These are phyloP conservation scores for Ustilago nuda DNA, from an alignment of 1,284 basidiomycete genomes.

Conservation along the genomic window DNA sequence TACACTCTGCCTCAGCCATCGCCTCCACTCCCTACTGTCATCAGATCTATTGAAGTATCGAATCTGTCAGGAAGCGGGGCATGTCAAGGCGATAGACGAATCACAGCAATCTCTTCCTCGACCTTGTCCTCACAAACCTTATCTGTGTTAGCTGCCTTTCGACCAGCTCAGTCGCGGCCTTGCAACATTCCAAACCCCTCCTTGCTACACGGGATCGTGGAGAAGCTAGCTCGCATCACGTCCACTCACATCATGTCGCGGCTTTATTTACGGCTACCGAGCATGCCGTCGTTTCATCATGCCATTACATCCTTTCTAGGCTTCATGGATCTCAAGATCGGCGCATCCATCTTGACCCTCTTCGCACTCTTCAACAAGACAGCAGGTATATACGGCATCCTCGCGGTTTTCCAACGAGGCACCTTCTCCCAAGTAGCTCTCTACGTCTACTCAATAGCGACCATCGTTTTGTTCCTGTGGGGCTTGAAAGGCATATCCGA, in stretches of 20 bases:
- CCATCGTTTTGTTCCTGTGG: constrained; percentile 85
- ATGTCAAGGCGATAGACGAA: background rate
- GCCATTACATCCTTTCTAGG: constrained; percentile 64
- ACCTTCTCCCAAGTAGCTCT: constrained; percentile 82
- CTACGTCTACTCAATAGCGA: constrained; percentile 90
- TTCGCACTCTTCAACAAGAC: constrained; percentile 89
- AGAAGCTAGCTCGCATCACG: background rate
- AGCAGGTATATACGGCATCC: constrained; percentile 93
- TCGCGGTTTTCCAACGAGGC: constrained; percentile 87
- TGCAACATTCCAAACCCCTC: background rate
- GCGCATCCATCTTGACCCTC: constrained; percentile 64
- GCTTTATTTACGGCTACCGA: constrained; percentile 56
- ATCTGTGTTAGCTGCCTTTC: background rate
- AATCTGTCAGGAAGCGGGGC: background rate
- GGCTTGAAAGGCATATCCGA: constrained; percentile 85
- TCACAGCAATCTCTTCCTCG: background rate
- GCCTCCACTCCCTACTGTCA: background rate
- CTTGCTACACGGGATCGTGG: too few relatives aligned
- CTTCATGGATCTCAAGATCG: constrained; percentile 67
- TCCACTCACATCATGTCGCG: constrained; percentile 49
- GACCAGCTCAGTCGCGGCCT: background rate
- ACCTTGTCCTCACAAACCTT: background rate
- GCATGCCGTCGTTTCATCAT: constrained; percentile 54
- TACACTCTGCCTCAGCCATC: background rate
- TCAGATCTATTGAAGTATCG: background rate